These are phyloP conservation scores for Stachybotrys elegans DNA, from an alignment of 2,329 filamentous ascomycete species.

Conservation along the genomic window DNA sequence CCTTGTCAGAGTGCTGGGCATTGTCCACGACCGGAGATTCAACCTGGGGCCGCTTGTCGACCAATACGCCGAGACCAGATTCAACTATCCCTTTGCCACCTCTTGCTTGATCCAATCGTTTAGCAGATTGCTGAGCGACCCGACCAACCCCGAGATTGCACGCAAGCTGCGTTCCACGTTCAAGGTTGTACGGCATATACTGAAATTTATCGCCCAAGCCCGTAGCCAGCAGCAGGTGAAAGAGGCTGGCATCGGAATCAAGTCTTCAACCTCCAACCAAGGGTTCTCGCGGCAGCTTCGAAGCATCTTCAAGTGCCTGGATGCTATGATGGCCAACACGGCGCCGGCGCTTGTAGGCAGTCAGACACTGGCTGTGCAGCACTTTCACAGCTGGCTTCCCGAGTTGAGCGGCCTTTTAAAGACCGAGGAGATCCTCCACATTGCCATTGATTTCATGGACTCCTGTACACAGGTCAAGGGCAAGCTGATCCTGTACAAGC, in stretches of 20 bases:
- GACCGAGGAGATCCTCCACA: constrained; percentile 80
- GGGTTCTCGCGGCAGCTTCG: constrained; percentile 79
- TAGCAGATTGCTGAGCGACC: constrained; percentile 74
- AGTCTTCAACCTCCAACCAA: constrained; percentile 61
- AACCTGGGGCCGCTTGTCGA: constrained; percentile 88
- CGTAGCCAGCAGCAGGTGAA: constrained; percentile 83
- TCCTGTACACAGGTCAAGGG: constrained; percentile 83
- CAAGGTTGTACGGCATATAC: constrained; percentile 88
- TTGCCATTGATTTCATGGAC: constrained; percentile 91
- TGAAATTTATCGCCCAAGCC: constrained; percentile 92
- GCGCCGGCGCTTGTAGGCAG: constrained; percentile 85
- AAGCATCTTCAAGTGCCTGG: constrained; percentile 83
- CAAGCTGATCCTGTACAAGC: constrained; percentile 85
- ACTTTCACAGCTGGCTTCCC: constrained; percentile 96
- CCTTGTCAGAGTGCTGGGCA: constrained; percentile 82
- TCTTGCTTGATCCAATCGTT: constrained; percentile 85
- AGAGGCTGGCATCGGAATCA: constrained; percentile 81
- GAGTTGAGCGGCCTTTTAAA: constrained; percentile 74
- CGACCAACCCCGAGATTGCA: constrained; percentile 76
- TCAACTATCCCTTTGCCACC: constrained; percentile 90
- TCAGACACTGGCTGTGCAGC: constrained; percentile 90
- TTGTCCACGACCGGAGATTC: constrained; percentile 91
- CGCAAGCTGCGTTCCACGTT: constrained; percentile 84
- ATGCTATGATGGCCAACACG: constrained; percentile 82
- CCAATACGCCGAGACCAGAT: constrained; percentile 80